Conservation (phyloP, 257 asterid genomes). For the Capsicum rhomboideum region DNA sequence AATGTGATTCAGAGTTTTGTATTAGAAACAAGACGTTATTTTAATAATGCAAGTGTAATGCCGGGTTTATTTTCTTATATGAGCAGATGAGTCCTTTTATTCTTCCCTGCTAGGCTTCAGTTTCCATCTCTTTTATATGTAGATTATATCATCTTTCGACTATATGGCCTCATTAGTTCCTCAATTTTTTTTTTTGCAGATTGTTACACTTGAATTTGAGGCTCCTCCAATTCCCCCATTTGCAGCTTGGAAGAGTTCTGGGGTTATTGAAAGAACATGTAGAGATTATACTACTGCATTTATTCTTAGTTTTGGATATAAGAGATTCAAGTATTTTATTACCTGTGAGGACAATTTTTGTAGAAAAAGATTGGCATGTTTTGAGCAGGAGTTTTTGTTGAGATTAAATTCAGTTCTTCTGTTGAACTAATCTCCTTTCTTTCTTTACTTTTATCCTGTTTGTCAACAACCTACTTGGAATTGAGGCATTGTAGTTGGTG, state of each 20-base stretch:
- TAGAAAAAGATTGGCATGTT: background rate
- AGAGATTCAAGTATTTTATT: background rate
- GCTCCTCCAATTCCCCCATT: background rate
- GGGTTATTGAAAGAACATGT: constrained; percentile 4
- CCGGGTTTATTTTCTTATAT: background rate
- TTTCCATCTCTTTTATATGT: background rate
- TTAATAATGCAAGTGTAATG: background rate
- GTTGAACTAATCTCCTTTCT: background rate
- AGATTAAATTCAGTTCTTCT: background rate
- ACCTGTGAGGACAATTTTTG: background rate
- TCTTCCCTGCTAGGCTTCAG: background rate
- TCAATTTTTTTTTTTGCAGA: background rate
- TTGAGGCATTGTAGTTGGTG: background rate
- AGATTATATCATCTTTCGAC: background rate
- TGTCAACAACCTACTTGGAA: background rate
- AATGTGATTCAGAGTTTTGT: background rate
- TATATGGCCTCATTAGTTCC: background rate
- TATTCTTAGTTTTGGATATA: background rate
- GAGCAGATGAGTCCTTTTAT: background rate
- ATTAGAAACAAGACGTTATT: background rate
- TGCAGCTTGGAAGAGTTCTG: background rate
- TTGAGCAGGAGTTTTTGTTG: background rate
- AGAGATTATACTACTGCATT: background rate
- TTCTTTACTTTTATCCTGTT: background rate
- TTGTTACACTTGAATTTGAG: background rate